These are phyloP conservation scores for Parastagonospora nodorum DNA, from an alignment of 2,329 filamentous ascomycete species.

Conservation along the genomic window DNA sequence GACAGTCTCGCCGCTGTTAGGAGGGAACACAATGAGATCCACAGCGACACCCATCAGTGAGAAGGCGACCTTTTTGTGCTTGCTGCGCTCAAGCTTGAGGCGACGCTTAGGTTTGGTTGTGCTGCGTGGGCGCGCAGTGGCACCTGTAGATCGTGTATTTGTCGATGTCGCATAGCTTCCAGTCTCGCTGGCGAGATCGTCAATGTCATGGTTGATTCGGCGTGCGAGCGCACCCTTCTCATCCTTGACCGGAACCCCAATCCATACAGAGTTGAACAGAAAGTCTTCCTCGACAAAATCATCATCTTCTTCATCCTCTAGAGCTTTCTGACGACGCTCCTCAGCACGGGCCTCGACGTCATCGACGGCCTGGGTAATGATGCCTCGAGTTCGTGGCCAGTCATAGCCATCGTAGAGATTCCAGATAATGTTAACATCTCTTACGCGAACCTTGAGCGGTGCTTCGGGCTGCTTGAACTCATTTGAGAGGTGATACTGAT, in stretches of 20 bases:
- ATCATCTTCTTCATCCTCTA: conserved; percentile 65
- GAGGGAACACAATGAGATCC: conserved; percentile 81
- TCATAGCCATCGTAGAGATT: conserved; percentile 98
- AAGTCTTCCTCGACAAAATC: conserved; percentile 86
- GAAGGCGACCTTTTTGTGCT: conserved; percentile 92
- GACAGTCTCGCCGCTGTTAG: conserved; percentile 77
- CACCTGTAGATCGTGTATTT: conserved; percentile 40
- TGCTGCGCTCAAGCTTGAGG: conserved; percentile 81
- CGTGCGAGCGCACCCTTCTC: conserved; percentile 81
- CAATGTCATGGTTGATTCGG: conserved; percentile 85
- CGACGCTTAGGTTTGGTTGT: conserved; percentile 53
- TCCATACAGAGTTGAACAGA: conserved; percentile 98
- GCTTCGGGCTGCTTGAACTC: conserved; percentile 65
- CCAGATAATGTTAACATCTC: conserved; percentile 94
- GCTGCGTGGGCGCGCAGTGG: conserved; percentile 49
- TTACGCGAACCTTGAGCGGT: conserved; percentile 76
- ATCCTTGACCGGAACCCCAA: conserved; percentile 83
- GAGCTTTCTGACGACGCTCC: conserved; percentile 67
- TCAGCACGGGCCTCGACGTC: conserved; percentile 83
- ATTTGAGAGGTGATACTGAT: conserved; percentile 72
- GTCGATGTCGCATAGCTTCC: conserved; percentile 80
- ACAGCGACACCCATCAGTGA: conserved; percentile 84
- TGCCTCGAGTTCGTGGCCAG: conserved; percentile 85
- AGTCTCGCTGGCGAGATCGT: conserved; percentile 85
- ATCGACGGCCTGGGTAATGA: conserved; percentile 85